Base-by-base conservation (phyloP, 257 asterid genomes). In the Rehmannia glutinosa region DNA sequence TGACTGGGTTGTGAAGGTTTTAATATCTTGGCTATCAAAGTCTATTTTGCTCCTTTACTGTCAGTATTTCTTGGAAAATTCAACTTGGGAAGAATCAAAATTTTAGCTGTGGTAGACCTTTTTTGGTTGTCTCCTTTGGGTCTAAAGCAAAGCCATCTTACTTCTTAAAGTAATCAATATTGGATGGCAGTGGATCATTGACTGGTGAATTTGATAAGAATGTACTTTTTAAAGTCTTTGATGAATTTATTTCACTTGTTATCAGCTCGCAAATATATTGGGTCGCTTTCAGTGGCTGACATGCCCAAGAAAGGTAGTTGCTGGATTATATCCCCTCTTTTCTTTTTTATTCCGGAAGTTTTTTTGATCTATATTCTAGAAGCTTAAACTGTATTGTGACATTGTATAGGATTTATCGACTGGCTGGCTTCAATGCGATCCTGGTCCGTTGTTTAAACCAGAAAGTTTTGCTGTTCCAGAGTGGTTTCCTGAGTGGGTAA, bases 371-470 rank as follows among this genome's bases (percentile, higher is more conserved):
- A 39, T 24, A 15, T 65, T 72, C 49, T 36, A 56, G 45, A 71
- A 73, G 52, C 71, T 57, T 43, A 38, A 56, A 46, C 46, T 55
- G 58, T 54, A 36, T 55, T 42, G 12, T 63, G 61, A 36, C 67
- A 54, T 25, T 66, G 56, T 38, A 13, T 75, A 87, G 97, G 97
- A 90, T 79, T 78, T 90, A 71, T 90, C 96, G 41, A 76, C 89
- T 32, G 91, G 95, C 69, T 90, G 97, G 96, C 97, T 90, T 77
- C 80, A 83, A 8, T 90, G 97, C 51, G 96, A 90, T 78, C 90
- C 97, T 2, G 97, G 85, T 46, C 82, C 84, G 1, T 68, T 90
- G 79, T 88, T 81, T 50, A 82, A 74, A 76, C 87, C 89, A 21
- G 95, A 85, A 42, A 56, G 56, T 74, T 83, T 28, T 62, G 39